Evolutionary conservation across 163 green algal species (phyloP).

Genomic region (Chlamydomonas reinhardtii): DNA sequence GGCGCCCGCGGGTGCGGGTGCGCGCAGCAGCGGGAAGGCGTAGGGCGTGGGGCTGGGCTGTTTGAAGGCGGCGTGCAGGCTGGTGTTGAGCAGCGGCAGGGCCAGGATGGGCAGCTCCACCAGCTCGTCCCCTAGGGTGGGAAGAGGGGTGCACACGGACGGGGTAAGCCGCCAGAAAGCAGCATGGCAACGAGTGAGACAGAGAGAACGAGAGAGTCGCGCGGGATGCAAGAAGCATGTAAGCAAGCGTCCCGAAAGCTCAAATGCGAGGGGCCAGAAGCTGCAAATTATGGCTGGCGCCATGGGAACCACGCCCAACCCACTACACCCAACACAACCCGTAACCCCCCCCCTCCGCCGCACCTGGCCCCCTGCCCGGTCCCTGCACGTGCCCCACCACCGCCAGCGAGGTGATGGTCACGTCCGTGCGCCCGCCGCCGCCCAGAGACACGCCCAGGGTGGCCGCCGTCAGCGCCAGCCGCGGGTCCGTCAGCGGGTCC

Average conservation of each 20-base stretch:
- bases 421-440: conserved; percentile 39
- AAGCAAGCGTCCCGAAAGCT: too few relatives aligned
- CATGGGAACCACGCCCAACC: too few relatives aligned
- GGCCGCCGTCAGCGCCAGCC: conserved; percentile 39
- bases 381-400: conserved; percentile 39
- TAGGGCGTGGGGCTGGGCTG: conserved; percentile 47
- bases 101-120: conserved; percentile 59
- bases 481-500: conserved; percentile 16
- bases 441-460: conserved; percentile 45
- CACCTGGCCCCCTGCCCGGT: conserved; percentile 47
- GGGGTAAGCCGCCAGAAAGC: not conserved
- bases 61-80: conserved; percentile 46
- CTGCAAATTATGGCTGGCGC: too few relatives aligned
- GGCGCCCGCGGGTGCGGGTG: not conserved
- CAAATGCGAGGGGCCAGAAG: too few relatives aligned
- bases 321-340: not conserved
- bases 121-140: conserved; percentile 53
- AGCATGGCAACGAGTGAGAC: not conserved
- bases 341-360: not conserved
- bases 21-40: conserved; percentile 48
- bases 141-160: not conserved
- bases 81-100: conserved; percentile 49
- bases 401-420: conserved; percentile 48
- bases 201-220: too few relatives aligned
- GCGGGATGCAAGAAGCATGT: too few relatives aligned